Base-by-base conservation (phyloP, 2,329 filamentous ascomycete genomes). In the Beauveria brongniartii region DNA sequence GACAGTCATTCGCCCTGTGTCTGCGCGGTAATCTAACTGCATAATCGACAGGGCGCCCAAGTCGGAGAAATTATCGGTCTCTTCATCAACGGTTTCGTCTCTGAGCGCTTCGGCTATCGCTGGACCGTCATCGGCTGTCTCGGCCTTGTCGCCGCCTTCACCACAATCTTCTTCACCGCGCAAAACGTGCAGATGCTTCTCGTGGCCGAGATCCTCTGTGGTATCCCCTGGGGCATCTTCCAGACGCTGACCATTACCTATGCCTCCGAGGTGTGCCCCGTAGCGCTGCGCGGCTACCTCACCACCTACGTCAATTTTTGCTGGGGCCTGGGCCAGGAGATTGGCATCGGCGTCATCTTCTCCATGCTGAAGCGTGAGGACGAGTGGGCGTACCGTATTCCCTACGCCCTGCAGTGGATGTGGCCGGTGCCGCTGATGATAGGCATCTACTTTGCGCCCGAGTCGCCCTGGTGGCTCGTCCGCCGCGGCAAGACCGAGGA, bases 291-390 rank as follows among this genome's bases (percentile, higher is more conserved):
- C 63, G 87, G 87, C 59, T 88, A 88, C 68, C 74, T 89, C 64
- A 90, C 87, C 1, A 90, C 87, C 7, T 91, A 90, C 64, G 84
- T 90, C 73, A 90, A 90, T 75, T 86, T 88, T 68, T 90, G 88
- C 78, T 91, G 87, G 87, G 88, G 86, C 40, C 75, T 90, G n/a
- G 88, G 88, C 20, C 88, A 91, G 72, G 78, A 87, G 61, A 86
- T 91, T 59, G 87, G 85, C 48, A 87, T 89, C 58, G 87, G 86
- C n/a, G 87, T 90, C 62, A 87, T 91, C 67, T 85, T 84, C 70
- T 78, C 82, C 64, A 87, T 90, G 79, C 74, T 89, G 43, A 74
- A 80, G 68, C 82, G 87, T 50, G 71, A 82, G 5, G 86, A 90
- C 66, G 78, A 90, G 71, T 88, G 85, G 85, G 82, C 84, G 0